Percentiles rank a stretch among this genome's conserved stretches.
phyloP scores from a whole-genome alignment of 129 eudicot genomes.

The Lonicera japonica region DNA sequence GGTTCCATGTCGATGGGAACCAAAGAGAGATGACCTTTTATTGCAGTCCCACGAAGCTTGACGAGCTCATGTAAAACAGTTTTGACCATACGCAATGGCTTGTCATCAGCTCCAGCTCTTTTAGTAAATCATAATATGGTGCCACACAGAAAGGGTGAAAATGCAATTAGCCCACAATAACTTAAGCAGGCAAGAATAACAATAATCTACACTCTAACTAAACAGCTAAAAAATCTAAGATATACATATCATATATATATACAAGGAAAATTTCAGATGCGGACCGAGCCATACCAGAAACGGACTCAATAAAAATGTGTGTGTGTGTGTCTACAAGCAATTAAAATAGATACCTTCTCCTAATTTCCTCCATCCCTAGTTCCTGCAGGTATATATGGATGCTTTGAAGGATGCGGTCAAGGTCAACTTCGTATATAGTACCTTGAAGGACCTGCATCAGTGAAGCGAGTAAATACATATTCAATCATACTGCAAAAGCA shows the following conservation, averaged over 20 bases:
- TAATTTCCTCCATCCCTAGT: slow-evolving; percentile 96
- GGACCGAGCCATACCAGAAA: no score
- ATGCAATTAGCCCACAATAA: neutral
- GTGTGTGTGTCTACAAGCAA: no score
- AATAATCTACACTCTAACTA: no score
- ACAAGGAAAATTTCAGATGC: no score
- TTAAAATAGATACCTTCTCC: slow-evolving; percentile 60
- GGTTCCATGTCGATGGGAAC: slow-evolving; percentile 98
- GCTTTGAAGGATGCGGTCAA: slow-evolving; percentile 93
- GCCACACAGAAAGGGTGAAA: slow-evolving; percentile 1
- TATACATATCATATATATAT: neutral
- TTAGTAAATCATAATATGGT: slow-evolving; percentile 8
- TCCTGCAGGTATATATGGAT: slow-evolving; percentile 96
- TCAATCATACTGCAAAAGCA: neutral
- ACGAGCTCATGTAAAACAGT: slow-evolving; percentile 98
- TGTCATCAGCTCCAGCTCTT: slow-evolving; percentile 99
- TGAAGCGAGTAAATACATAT: slow-evolving; percentile 6
- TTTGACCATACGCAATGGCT: slow-evolving; percentile 98
- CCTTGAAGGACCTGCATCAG: slow-evolving; percentile 78
- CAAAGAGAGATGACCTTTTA: slow-evolving; percentile 99
- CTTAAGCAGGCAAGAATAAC: neutral
- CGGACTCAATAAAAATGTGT: no score
- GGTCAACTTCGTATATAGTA: slow-evolving; percentile 87
- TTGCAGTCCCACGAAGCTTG: slow-evolving; percentile 95
- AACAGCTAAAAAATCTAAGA: no score